Base-by-base conservation (phyloP, 1,139 yeast species). In the Groenewaldozyma auringiensis region DNA sequence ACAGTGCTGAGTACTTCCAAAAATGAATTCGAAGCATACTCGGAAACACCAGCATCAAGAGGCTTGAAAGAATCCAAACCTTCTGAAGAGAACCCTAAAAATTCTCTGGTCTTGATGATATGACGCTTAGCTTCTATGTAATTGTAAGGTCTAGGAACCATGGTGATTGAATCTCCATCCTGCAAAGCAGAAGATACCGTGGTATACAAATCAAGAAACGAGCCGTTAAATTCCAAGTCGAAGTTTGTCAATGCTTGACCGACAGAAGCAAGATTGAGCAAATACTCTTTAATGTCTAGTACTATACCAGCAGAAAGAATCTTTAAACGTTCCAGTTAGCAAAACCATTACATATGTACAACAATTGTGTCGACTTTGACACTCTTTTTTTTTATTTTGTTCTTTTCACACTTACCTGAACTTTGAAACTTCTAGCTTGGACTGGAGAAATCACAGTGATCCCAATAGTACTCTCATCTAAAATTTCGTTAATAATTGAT, bases 171-270 rank as follows among this genome's bases (percentile, higher is more conserved):
- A 4, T 67, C 52, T 6, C 61, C 64, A 29, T 62, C 61, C 6
- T 44, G 54, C 17, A 61, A 47, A 11, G 51, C 55, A 16, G 60
- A 59, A 25, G 53, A 53, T 33, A 66, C 49, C 36, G 61, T 60
- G 44, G 54, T 50, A 50, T 58, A 49, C 49, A 50, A 55, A 31
- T 54, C 63, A 20, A 79, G 56, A 43, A 65, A 56, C 37, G 61
- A 48, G 16, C 70, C 74, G n/a, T 68, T 62, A 46, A 63, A 60
- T 44, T 56, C 60, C 27, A 85, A 67, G 4, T 72, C 66, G 59
- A 78, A 86, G 56, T 78, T 75, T 34, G 94, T 81, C 57, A 75
- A 72, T 48, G 64, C 63, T 50, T 78, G 81, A 55, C 74, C 73
- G 38, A 81, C 74, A 27, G 71, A 69, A 13, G 82, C 78, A 32